Evolutionary conservation across 2,329 filamentous ascomycete species (phyloP), one percentile per base, ranked within the genome.

Genomic region (Colletotrichum tropicicola): DNA sequence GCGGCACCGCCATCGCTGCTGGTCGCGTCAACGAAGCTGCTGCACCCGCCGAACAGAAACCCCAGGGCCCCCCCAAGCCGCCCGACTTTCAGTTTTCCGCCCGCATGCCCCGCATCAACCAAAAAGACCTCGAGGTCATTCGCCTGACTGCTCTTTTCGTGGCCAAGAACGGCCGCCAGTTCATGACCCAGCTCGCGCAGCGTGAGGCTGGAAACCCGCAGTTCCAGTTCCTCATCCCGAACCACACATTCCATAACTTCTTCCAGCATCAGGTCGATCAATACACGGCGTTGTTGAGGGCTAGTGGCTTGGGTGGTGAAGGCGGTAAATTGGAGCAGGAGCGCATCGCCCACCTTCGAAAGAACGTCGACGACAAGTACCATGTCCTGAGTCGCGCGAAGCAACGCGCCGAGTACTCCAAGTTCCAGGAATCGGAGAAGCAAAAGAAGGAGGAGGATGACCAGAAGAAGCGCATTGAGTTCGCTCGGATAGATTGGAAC

Each of bases 231-330:
- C 84, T 99, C 56, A 90, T 95, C 57, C 93, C 94, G 15, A 97
- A 97, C 73, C 96, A 99, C 82, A 97, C 93, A 73, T 90, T 98
- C 68, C 94, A 98, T 82, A 94, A 95, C 76, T 98, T 96, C 82
- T 98, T 98, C 79, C 92, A 93, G 71, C 89, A 94, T 68, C 85
- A 97, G 65, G 90, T 98, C 65, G 95, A 98, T 70, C 96, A 99
- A 76, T 98, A 98, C 78, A 92, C 91, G n/a, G 85, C 91, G 54
- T 81, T 98, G 28, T 75, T 97, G 59, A 87, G 89, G 59, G 86
- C 88, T 7, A 86, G 89, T 59, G 91, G 89, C 0, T 84, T 90
- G 7, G 88, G 91, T 69, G 90, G 90, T 41, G 83, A 86, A 66
- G 85, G 83, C 10, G 89, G 90, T 25, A 90, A 91, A 70, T 84